phyloP scores from a whole-genome alignment of 2,329 filamentous ascomycete genomes.

The Cytospora paraplurivora region DNA sequence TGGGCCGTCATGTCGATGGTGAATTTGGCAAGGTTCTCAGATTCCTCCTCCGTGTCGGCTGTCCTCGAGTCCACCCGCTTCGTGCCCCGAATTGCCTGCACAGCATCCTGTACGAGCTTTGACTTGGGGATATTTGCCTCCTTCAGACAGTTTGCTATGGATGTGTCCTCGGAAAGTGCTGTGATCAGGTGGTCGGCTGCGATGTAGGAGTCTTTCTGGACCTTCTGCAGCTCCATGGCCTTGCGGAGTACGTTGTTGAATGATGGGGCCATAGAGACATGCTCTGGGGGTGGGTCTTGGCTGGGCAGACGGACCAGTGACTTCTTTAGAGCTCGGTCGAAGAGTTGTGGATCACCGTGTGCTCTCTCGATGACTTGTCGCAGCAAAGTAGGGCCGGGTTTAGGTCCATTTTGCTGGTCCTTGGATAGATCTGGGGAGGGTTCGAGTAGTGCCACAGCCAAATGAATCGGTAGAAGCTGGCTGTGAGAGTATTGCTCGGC shows the following conservation, averaged over 20 bases:
- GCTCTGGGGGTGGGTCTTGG: constrained; percentile 92
- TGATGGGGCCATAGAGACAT: constrained; percentile 77
- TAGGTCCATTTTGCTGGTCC: constrained; percentile 77
- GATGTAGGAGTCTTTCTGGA: constrained; percentile 95
- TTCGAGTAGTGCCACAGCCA: constrained; percentile 80
- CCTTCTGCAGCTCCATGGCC: constrained; percentile 88
- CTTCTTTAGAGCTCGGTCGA: constrained; percentile 91
- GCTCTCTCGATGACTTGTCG: constrained; percentile 92
- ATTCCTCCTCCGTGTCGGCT: constrained; percentile 87
- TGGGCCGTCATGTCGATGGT: constrained; percentile 98
- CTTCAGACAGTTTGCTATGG: constrained; percentile 72
- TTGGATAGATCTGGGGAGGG: constrained; percentile 75
- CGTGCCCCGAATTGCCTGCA: constrained; percentile 88
- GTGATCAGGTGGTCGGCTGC: constrained; percentile 94
- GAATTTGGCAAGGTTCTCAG: constrained; percentile 96
- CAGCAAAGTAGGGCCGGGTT: constrained; percentile 75
- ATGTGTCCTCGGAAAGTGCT: constrained; percentile 75
- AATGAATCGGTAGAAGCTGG: constrained; percentile 86
- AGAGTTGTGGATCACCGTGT: constrained; percentile 85
- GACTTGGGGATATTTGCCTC: constrained; percentile 90
- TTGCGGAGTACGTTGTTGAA: constrained; percentile 82
- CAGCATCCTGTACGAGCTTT: constrained; percentile 87
- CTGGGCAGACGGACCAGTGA: constrained; percentile 85
- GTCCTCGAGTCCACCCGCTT: constrained; percentile 94
- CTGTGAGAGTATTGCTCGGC: constrained; percentile 90